Evolutionary conservation across 1,284 basidiomycete species (phyloP), one percentile per base, ranked within the genome.

Genomic region (Melampsora larici-populina): DNA sequence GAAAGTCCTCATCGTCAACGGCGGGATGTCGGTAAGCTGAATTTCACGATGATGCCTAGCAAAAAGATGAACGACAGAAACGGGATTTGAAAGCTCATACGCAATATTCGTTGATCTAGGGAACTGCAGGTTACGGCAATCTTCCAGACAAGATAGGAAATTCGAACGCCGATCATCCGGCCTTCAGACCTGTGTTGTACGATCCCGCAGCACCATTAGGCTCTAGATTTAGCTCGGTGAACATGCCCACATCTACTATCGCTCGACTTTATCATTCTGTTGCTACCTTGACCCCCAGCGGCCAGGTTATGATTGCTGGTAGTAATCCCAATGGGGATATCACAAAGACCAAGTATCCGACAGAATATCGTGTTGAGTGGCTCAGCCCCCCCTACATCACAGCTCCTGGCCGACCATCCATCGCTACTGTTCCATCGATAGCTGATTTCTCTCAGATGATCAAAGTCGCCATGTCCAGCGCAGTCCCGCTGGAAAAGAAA

Each of bases 321-420:
- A 91, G 90, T 78, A 93, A 93, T 82, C 92, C 92, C 18, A 93
- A 93, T 82, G 82, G 91, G 77, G 91, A 92, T 82, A 85, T 90
- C 62, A 90, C 89, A 79, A 90, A 89, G 79, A 81, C 87, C 51
- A 85, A 85, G 81, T 92, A 90, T 82, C 89, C 87, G 33, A 93
- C 91, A 0, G 91, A 92, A 81, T 93, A 92, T 82, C 86, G 90
- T 65, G 90, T 92, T 26, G 92, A 93, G 81, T 90, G 90, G 88
- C 83, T 92, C 60, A 84, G 24, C 49, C 72, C 72, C 31, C 40
- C 62, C 18, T 51, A 74, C 24, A 29, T 74, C n/a, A 17, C 15
- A n/a, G 21, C 33, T 66, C 21, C 33, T 6, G 29, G 46, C 49
- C 72, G 72, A 31, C 72, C 72, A 17, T 29, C 31, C 17, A 74